Conservation (phyloP, 495 filamentous ascomycete genomes). For the Tuber melanosporum region DNA sequence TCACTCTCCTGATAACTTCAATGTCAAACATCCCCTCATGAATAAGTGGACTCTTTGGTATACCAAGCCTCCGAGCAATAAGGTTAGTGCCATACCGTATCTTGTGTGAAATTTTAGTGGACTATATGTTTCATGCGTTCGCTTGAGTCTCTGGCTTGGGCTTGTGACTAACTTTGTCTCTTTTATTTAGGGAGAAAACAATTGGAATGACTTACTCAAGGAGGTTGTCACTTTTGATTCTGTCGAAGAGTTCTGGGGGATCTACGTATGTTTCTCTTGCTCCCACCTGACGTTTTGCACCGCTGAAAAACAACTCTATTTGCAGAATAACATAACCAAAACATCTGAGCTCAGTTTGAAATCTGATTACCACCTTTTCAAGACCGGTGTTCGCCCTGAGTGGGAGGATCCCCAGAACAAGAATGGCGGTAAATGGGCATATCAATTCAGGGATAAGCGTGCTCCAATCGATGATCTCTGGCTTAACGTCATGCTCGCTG, state of each 20-base stretch:
- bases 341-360: conserved; percentile 92
- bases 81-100: conserved; percentile 52
- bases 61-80: conserved; percentile 95
- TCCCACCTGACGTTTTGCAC: background rate
- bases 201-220: conserved; percentile 97
- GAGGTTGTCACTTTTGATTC: conserved; percentile 97
- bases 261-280: conserved; percentile 67
- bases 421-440: conserved; percentile 97
- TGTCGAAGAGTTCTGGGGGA: conserved; percentile 99
- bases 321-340: conserved; percentile 94
- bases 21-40: conserved; percentile 94
- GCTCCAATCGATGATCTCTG: conserved; percentile 91
- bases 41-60: conserved; percentile 98
- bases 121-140: background rate
- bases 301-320: conserved; percentile 22
- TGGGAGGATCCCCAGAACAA: conserved; percentile 99
- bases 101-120: conserved; percentile 4
- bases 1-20: conserved; percentile 96
- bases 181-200: conserved; percentile 60
- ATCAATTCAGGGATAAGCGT: conserved; percentile 92
- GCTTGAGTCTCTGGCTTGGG: background rate
- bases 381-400: conserved; percentile 89
- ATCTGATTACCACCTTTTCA: conserved; percentile 99
- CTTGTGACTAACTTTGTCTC: background rate
- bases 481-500: conserved; percentile 92